Evolutionary conservation across 306 rosid genomes (phyloP), one percentile per base, ranked within the genome.

Genomic region (Hippophae gyantsensis): DNA sequence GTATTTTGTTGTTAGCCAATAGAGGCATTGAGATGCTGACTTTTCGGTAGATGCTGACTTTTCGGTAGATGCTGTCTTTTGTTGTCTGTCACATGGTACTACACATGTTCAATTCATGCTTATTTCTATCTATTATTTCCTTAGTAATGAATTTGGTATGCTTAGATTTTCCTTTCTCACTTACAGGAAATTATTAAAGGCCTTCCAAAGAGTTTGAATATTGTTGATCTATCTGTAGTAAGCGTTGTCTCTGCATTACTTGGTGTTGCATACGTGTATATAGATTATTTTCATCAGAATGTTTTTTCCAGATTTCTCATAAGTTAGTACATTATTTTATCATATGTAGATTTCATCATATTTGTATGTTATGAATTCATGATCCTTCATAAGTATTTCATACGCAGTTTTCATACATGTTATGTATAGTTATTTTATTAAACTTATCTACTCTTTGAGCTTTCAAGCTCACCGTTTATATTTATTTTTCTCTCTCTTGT

Each of bases 141-240:
- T 62, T 26, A 23, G n/a, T 54, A 26, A 43, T 6, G 52, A 58
- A 9, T 32, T 32, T 32, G 0, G 1, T 32, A 3, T 32, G 38
- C 38, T 32, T 2, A 86, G 23, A 18, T 1, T 0, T 18, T 18
- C 23, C 1, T 18, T 0, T 18, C 23, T 18, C 23, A 18, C 63
- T 65, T 61, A 12, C 86, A 92, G 98, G 96, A 92, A 67, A 89
- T 92, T 63, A 85, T 92, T 56, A 92, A 79, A 66, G 89, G 81
- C 49, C 96, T 92, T 60, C 96, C 98, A 10, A 67, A 53, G 70
- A 77, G 78, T 72, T 78, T 87, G 87, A 92, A 87, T 84, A 84
- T 87, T 78, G 96, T 92, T 70, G 98, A 92, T 75, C 98, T 92
- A 63, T 92, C 98, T 62, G 96, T 96, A 61, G 98, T 92, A 87